Evolutionary conservation across 2,329 filamentous ascomycete species (phyloP).

Genomic region (Dothistroma septosporum): DNA sequence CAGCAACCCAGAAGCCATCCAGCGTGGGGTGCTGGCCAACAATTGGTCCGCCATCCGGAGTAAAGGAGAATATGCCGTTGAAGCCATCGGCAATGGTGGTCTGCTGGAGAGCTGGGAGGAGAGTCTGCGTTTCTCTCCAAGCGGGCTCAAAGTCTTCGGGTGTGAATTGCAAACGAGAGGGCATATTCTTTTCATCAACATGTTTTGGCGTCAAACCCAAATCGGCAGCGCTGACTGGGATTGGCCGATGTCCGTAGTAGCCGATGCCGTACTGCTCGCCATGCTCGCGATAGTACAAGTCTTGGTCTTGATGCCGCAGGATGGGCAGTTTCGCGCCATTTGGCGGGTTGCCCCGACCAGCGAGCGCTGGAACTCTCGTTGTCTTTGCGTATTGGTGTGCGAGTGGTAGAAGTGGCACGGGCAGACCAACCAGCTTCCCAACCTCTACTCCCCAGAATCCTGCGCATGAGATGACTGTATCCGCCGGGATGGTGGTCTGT

Average conservation of each 20-base stretch:
- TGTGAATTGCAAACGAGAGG: constrained; percentile 59
- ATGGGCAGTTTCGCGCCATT: constrained; percentile 56
- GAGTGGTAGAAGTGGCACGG: constrained; percentile 57
- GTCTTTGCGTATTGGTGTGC: constrained; percentile 64
- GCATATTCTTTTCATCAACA: constrained; percentile 59
- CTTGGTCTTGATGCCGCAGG: constrained; percentile 59
- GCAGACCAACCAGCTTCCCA: constrained; percentile 56
- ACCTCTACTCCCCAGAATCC: constrained; percentile 65
- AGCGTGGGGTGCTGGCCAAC: constrained; percentile 56
- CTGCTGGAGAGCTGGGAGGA: constrained; percentile 52
- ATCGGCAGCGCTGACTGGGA: constrained; percentile 55
- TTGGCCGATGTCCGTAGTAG: constrained; percentile 60
- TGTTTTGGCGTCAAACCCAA: constrained; percentile 52
- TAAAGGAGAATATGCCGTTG: constrained; percentile 65
- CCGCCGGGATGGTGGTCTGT: constrained; percentile 47
- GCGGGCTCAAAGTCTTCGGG: constrained; percentile 57
- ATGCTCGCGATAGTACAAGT: constrained; percentile 63
- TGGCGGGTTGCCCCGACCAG: constrained; percentile 40
- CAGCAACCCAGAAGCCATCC: constrained; percentile 60
- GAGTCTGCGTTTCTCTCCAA: constrained; percentile 53
- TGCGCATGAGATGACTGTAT: constrained; percentile 60
- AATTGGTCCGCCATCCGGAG: constrained; percentile 59
- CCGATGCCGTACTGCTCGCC: constrained; percentile 61
- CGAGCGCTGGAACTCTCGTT: constrained; percentile 47
- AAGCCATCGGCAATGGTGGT: constrained; percentile 56